Percentiles rank a stretch among this genome's conserved stretches.
phyloP scores from a whole-genome alignment of 768 basidiomycete species.

The Sutorius australiensis region DNA sequence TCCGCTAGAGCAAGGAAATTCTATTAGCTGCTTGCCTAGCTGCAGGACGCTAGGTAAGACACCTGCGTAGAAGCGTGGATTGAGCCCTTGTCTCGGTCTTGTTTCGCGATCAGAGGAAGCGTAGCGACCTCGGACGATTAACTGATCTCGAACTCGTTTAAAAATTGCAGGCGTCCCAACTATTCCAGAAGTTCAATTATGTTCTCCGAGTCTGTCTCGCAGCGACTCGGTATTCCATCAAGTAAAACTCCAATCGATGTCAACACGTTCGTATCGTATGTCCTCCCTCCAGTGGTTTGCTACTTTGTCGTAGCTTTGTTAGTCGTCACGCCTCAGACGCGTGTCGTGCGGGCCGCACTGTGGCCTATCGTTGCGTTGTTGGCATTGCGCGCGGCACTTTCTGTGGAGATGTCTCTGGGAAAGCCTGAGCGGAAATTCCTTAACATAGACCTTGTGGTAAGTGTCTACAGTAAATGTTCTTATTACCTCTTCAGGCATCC shows the following conservation, averaged over 20 bases:
- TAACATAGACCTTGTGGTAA: constrained; percentile 13
- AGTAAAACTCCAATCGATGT: constrained; percentile 28
- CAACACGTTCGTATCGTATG: constrained; percentile 32
- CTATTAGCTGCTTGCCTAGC: no score
- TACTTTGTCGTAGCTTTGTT: constrained; percentile 49
- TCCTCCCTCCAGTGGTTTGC: constrained; percentile 42
- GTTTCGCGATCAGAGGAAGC: neutral
- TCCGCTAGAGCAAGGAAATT: no score
- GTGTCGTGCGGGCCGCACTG: constrained; percentile 40
- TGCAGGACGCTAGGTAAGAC: no score
- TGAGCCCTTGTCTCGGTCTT: neutral
- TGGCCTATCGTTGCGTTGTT: constrained; percentile 44
- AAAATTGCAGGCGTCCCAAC: neutral
- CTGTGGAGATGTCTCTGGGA: constrained; percentile 10
- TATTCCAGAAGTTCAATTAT: neutral
- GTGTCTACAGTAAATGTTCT: neutral
- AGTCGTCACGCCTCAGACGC: constrained; percentile 44
- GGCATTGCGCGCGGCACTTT: constrained; percentile 37
- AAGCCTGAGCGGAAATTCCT: neutral
- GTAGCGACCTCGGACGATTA: neutral
- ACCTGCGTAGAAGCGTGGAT: no score
- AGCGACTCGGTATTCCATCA: constrained; percentile 5
- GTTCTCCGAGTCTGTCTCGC: neutral
- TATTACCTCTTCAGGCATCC: neutral
- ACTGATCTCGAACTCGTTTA: neutral